Base-by-base conservation (phyloP, 805 yeast genomes). In the Maudiozyma saulgeensis region DNA sequence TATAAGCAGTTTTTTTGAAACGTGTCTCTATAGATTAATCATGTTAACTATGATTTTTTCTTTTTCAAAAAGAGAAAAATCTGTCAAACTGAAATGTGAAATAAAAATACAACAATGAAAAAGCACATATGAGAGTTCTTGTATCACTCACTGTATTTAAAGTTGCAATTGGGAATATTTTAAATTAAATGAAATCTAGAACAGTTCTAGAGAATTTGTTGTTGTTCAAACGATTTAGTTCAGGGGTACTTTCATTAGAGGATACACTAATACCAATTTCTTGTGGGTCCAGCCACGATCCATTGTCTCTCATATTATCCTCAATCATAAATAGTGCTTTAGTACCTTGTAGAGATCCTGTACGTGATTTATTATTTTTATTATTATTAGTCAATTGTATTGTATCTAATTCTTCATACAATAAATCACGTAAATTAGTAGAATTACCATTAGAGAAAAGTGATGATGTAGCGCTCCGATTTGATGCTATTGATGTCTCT, bases 401-500 rank as follows among this genome's bases (percentile, higher is more conserved):
- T 13, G 16, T 42, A 16, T 50, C 56, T 12, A 56, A 44, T 6
- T 55, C 66, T 49, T 60, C 60, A 43, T 56, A 57, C 18, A 62
- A 47, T 37, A 59, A 48, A 43, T 59, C 64, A 39, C 56, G 60
- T 16, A 62, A 51, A 26, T 61, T 57, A 23, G 54, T 38, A 31
- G 28, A 41, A 26, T 43, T 38, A 15, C 39, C 43, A 19, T 47
- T 37, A 6, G 53, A 50, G 26, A 52, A 52, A 2, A 52, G 11
- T 15, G 49, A 47, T 2, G 49, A 47, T 5, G 23, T 41, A 3
- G 16, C 13, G 16, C 49, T 47, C 3, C 37, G 46, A 18, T 43
- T 43, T 2, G 55, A 50, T 18, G 48, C 42, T 32, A 41, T 32
- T n/a, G 48, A 46, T 15, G 43, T 39, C 6, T 47, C 49, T 2